Evolutionary conservation across 208 protist species (phyloP), one percentile per base, ranked within the genome.

Genomic region (Trypanosoma avium): DNA sequence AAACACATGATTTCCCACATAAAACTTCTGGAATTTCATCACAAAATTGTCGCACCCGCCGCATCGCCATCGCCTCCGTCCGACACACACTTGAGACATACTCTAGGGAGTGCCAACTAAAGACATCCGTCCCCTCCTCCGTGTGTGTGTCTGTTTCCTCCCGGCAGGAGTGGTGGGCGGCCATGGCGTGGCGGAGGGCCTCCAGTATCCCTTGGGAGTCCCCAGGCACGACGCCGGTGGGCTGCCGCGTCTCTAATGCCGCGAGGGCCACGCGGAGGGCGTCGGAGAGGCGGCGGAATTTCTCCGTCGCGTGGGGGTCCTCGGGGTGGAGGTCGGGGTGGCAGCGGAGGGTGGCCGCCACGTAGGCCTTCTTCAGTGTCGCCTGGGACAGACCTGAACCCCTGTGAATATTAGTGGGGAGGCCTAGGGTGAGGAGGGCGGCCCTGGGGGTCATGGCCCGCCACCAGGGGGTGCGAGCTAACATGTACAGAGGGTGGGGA

Each of bases 251-350:
- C 71, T 89, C 81, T 30, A 93, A 67, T 17, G 84, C 72, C 32
- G 82, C 77, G 10, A 94, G 69, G 2, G 84, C 88, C 9, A 88
- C 75, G 12, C 79, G 80, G 30, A 92, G 81, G n/a, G 88, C 88
- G 8, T 94, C 88, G 1, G 82, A 81, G 26, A 94, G 70, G 36
- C 36, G 67, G 47, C 79, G 75, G 50, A 94, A 94, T 52, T 84
- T 85, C 17, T 90, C 84, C 33, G 67, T 92, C 1, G 84, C 88
- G 21, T 84, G 54, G 0, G 88, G 80, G 48, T 94, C 79, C 38
- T 77, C 73, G 0, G 88, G 88, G 75, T 85, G 64, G 6, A 94
- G 70, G 61, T 94, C 88, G 17, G 88, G 88, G 61, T 94, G 88
- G 67, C 88, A 94, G 35, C 63, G 77, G 45, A 94, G 72, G 13